Base-by-base conservation (phyloP, 2,329 filamentous ascomycete genomes). In the Penicillium sp. region DNA sequence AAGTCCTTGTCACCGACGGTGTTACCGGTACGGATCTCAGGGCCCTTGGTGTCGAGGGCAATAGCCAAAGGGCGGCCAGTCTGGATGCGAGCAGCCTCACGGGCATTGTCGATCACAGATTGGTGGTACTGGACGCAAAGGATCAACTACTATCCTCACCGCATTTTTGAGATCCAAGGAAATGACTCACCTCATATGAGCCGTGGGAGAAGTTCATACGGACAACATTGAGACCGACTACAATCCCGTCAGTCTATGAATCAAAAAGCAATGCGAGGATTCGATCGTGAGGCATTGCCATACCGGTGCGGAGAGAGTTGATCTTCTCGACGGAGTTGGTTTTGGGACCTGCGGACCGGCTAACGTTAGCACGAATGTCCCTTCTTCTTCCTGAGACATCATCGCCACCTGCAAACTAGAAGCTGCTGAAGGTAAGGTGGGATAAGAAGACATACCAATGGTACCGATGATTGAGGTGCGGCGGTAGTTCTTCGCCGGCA, bases 171-270 rank as follows among this genome's bases (percentile, higher is more conserved):
- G 29, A 37, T 31, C 24, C 31, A 45, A 42, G 15, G 4, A 6
- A 28, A 28, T 20, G 35, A 55, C 64, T 53, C 67, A 80, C 78
- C 71, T 86, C 91, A 75, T 97, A 93, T 61, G 85, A 86, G 66
- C 89, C 89, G 75, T 95, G 89, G 59, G 88, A 95, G 74, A 97
- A 97, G 87, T 98, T 98, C 93, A 98, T 98, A 78, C 93, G 92
- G 63, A 97, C 93, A 62, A 98, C 90, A 77, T 97, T 97, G 67
- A 97, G 86, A 75, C 93, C 93, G 60, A 86, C 87, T 77, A 58
- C 61, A 42, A 18, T 29, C 32, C n/a, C 38, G 47, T 63, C 44
- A 50, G 49, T 43, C 37, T 54, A 52, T 58, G 40, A 60, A 49
- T 48, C 55, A 10, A n/a, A n/a, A 13, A 25, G 9, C 8, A 37